Base-by-base conservation (phyloP, 345 rosid species). In the Gossypioides kirkii region DNA sequence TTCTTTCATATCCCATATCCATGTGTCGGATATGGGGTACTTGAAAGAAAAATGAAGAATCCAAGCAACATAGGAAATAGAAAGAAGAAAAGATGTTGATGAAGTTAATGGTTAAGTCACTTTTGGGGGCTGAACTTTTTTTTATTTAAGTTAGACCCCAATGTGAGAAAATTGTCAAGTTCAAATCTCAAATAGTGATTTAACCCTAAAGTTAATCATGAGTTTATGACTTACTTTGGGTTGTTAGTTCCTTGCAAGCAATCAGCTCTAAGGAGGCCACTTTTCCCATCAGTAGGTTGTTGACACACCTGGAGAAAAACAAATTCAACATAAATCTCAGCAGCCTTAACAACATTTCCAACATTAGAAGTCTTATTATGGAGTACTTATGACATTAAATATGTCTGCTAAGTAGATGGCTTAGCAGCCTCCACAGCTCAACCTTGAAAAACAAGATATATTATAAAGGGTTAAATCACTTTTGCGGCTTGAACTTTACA, bases 211-310 rank as follows among this genome's bases (percentile, higher is more conserved):
- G 38, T 72, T 52, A 36, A 20, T 20, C 59, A 20, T 20, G 59
- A 20, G 6, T 9, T 43, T 1, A 69, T 11, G 45, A 74, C 90
- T 85, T 83, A 91, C 97, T 77, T 60, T 16, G 88, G 90, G 38
- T 52, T 63, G 78, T 73, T 71, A n/a, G 79, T 78, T 81, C 87
- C 92, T 52, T 84, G 90, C 80, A 81, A 38, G 85, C 74, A 73
- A 67, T 89, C 92, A 16, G 88, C 87, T 79, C 89, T 83, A 0
- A 86, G 82, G 11, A 89, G 88, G 84, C 92, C 92, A 81, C 97
- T 91, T 11, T 72, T 83, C 28, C 92, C 94, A 20, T 73, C 76
- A 0, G 84, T 76, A 7, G 94, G 89, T 28, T 88, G 87, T 43
- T 80, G 86, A 53, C 97, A 89, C 13, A 80, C 89, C 97, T 91